Percentiles rank a stretch among this genome's conserved stretches.
These are phyloP conservation scores for Sclerospora graminicola DNA, from an alignment of 352 stramenopile species.

Conservation along the genomic window DNA sequence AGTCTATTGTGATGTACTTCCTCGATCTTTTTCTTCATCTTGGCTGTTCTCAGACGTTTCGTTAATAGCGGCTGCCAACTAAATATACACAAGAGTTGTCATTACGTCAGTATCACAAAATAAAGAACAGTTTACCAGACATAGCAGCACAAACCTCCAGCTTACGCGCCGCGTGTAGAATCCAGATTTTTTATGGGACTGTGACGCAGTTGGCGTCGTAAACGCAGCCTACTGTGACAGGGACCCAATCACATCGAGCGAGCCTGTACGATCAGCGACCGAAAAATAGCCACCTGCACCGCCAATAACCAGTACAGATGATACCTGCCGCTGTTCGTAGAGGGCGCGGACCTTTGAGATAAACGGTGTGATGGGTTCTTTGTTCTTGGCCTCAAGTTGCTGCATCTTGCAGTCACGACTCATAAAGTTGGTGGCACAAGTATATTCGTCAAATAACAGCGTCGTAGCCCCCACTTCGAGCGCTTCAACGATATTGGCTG, in stretches of 20 bases:
- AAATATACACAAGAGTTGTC: constrained; percentile 5
- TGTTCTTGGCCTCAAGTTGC: too few species aligned
- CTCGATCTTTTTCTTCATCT: constrained; percentile 55
- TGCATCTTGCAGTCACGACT: constrained; percentile 97
- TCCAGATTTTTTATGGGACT: constrained; percentile 51
- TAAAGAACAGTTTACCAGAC: too few species aligned
- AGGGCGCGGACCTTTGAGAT: constrained; percentile 92
- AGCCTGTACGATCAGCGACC: constrained; percentile 78
- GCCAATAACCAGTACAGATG: constrained; percentile 92
- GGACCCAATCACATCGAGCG: constrained; percentile 45
- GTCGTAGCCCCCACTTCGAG: too few species aligned
- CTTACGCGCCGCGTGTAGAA: constrained; percentile 67
- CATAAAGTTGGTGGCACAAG: constrained; percentile 97
- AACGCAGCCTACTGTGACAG: too few species aligned
- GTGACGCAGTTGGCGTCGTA: too few species aligned
- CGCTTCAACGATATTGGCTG: too few species aligned
- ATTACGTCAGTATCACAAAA: constrained; percentile 1
- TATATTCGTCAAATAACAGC: constrained; percentile 96
- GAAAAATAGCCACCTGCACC: constrained; percentile 95
- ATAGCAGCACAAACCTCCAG: constrained; percentile 72
- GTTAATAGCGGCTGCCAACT: constrained; percentile 85
- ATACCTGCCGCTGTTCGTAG: constrained; percentile 83
- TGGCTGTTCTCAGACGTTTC: constrained; percentile 64
- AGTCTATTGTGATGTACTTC: not conserved
- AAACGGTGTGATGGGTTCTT: constrained; percentile 97